Conservation (phyloP, 192 early-diverging fungal species). For the Mortierella hygrophila region DNA sequence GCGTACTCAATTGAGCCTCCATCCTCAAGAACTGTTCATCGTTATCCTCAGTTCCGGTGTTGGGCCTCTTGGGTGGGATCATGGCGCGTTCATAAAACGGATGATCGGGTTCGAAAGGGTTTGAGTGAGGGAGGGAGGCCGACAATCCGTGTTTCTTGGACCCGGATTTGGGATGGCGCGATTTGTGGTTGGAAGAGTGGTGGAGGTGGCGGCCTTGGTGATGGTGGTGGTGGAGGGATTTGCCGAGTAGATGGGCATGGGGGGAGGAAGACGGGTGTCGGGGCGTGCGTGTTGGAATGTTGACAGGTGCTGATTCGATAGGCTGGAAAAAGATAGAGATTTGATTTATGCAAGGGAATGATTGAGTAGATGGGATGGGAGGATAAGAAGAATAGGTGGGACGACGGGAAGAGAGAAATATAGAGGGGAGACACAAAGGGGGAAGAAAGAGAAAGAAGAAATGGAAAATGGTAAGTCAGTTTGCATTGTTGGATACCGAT, state of each 20-base stretch:
- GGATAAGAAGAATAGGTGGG: neutral
- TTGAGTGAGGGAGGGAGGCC: conserved; percentile 32
- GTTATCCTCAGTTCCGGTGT: conserved; percentile 54
- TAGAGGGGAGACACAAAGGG: neutral
- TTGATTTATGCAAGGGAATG: conserved; percentile 1
- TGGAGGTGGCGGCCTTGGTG: conserved; percentile 24
- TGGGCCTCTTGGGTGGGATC: conserved; percentile 16
- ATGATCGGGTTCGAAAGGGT: conserved; percentile 10
- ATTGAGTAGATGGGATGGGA: conserved; percentile 4
- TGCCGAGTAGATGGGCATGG: conserved; percentile 15
- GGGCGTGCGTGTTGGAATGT: conserved; percentile 24
- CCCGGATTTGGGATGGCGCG: neutral
- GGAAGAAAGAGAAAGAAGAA: neutral
- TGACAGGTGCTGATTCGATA: conserved; percentile 40
- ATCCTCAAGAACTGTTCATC: conserved; percentile 56
- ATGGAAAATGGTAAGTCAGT: neutral
- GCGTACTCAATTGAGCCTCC: conserved; percentile 43
- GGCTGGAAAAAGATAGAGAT: conserved; percentile 16
- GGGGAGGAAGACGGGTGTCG: conserved; percentile 6
- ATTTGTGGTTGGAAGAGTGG: neutral
- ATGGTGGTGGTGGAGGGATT: conserved; percentile 21
- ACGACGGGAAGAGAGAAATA: neutral
- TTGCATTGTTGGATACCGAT: neutral
- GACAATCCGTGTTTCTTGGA: conserved; percentile 13
- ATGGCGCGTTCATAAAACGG: conserved; percentile 8